Base-by-base conservation (phyloP, 2,329 filamentous ascomycete genomes). In the Cladophialophora yegresii region DNA sequence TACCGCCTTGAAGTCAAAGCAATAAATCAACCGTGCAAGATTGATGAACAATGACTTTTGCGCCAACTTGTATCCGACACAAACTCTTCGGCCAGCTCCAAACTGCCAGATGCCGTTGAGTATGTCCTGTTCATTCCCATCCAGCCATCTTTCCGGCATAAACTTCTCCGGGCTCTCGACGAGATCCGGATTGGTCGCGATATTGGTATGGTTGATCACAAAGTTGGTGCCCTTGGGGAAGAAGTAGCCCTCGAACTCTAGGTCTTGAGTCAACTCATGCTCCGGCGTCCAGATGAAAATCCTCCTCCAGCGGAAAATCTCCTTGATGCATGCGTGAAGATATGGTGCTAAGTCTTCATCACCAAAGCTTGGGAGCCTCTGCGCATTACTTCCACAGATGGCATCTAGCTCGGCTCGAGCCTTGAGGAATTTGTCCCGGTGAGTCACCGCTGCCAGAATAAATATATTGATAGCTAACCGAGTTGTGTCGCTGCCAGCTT, bases 401-500 rank as follows among this genome's bases (percentile, higher is more conserved):
- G 50, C 33, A 49, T 72, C 67, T 30, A 70, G 26, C 20, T 71
- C 70, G 2, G 67, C 63, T 22, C 74, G 64, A 12, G 71, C 71
- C 45, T 69, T 72, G 0, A 65, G 62, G 20, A 72, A 67, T 16
- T 61, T 66, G 1, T 74, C 70, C 3, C 73, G 72, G 49, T 71
- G 16, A 63, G 66, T 71, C 2, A 73, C 47, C 5, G 70, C 69
- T 2, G 75, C 70, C 68, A 75, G 74, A 2, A 69, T 70, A 33
- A 77, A 75, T 16, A 72, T 72, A 40, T 77, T 75, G 36, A 77
- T 57, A 1, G 71, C 72, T 65, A 77, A 73, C n/a, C 78, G 72
- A 0, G 79, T 78, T 4, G 77, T 83, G 65, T 82, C 80, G 32
- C 73, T 75, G 6, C 80, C 80, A 0, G 80, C 80, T 61, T 77